Conservation (phyloP, 140 eudicot species). For the Bidens hawaiensis region DNA sequence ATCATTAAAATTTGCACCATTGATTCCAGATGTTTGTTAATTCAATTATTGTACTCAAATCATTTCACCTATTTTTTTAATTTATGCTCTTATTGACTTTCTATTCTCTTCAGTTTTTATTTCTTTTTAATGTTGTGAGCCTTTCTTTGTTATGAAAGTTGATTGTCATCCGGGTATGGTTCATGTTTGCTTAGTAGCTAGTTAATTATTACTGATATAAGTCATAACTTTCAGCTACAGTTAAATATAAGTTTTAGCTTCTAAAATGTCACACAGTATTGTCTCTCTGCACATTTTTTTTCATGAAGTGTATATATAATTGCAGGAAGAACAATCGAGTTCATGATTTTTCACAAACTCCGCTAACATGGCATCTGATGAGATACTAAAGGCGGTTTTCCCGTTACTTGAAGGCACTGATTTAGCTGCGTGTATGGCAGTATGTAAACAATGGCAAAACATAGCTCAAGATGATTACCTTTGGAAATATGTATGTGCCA, state of each 20-base stretch:
- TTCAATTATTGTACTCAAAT: background rate
- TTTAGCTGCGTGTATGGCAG: constrained; percentile 71
- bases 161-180: background rate
- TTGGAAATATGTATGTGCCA: constrained; percentile 87
- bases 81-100: no score
- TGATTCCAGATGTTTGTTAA: background rate
- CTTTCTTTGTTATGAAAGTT: background rate
- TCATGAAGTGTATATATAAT: constrained; percentile 1
- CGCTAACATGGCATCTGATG: constrained; percentile 39
- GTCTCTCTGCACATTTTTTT: background rate
- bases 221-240: background rate
- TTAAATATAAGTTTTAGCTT: background rate
- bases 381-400: constrained; percentile 73
- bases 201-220: background rate
- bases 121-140: no score
- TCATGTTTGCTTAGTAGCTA: background rate
- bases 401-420: constrained; percentile 70
- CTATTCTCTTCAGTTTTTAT: no score
- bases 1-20: background rate
- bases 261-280: background rate
- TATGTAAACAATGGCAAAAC: constrained; percentile 77
- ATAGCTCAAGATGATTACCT: constrained; percentile 76
- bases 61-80: background rate
- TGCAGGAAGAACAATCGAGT: constrained; percentile 18
- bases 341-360: background rate